These are phyloP conservation scores for Blastobotrys peoriensis DNA, from an alignment of 805 yeast genomes.

Conservation along the genomic window DNA sequence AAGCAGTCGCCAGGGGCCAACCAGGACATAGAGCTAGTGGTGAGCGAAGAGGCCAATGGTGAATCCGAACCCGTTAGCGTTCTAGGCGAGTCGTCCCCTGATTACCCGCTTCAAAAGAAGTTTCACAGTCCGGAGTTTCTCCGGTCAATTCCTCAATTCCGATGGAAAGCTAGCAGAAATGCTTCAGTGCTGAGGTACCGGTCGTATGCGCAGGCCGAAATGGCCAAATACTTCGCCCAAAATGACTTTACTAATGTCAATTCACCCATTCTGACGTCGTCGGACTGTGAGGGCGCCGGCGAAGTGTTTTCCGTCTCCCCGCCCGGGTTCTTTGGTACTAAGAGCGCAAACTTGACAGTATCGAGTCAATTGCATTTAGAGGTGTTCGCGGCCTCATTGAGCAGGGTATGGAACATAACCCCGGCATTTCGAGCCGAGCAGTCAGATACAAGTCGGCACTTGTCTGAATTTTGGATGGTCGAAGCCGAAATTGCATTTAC, in stretches of 20 bases:
- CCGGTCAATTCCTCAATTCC: constrained; percentile 65
- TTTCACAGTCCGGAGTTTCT: constrained; percentile 58
- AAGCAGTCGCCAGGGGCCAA: constrained; percentile 42
- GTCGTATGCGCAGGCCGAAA: constrained; percentile 52
- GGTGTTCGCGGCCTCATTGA: constrained; percentile 63
- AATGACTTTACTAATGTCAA: constrained; percentile 61
- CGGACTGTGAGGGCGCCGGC: constrained; percentile 98
- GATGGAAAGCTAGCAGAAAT: constrained; percentile 66
- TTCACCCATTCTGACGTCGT: constrained; percentile 81
- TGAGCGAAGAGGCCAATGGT: constrained; percentile 8
- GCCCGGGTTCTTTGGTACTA: constrained; percentile 42
- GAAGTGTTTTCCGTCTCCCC: constrained; percentile 65
- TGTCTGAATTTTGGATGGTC: constrained; percentile 96
- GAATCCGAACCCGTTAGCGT: constrained; percentile 35
- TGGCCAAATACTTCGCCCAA: constrained; percentile 49
- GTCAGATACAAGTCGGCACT: constrained; percentile 84
- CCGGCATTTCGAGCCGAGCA: constrained; percentile 95
- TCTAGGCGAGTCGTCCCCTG: constrained; percentile 54
- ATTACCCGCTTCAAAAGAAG: constrained; percentile 83
- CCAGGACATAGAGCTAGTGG: constrained; percentile 49
- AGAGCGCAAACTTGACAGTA: constrained; percentile 70
- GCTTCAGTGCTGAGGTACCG: constrained; percentile 67
- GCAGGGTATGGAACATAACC: constrained; percentile 78
- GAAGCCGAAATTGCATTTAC: constrained; percentile 80
- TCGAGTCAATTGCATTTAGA: constrained; percentile 91